Evolutionary conservation across 2,329 filamentous ascomycete species (phyloP), one percentile per base, ranked within the genome.

Genomic region (Talaromyces verruculosus): DNA sequence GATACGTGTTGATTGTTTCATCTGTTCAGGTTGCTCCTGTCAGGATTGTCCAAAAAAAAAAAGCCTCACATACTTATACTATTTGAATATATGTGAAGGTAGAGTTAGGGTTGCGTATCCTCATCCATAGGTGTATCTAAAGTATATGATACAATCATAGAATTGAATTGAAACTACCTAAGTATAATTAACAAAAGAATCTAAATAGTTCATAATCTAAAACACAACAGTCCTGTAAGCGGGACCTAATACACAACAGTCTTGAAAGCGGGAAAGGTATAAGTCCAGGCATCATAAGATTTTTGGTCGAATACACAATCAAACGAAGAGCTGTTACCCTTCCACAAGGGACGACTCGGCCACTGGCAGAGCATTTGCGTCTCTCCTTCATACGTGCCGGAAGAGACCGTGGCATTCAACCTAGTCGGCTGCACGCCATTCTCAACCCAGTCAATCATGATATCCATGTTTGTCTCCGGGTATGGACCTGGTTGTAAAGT

Each of bases 371-470:
- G 45, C 47, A 51, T 15, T 17, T 51, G 47, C 2, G 47, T 51
- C 25, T 51, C 47, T 17, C 47, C 47, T 30, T 30, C 8, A 7
- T 30, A 51, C 25, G 13, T 51, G 11, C 47, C 25, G 47, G 47
- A 51, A 51, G 25, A 51, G 5, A 76, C 75, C 0, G 77, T 79
- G 1, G 74, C 81, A 39, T 80, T 79, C 30, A 85, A 68, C 0
- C 71, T 78, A 5, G 72, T 74, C 0, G 83, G 82, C 10, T 75
- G 76, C 4, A 76, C 71, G 5, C 77, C 81, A 6, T 81, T 77
- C 72, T 85, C 83, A 1, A 83, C 83, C 83, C 83, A 85, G 47
- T 81, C 74, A 53, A 86, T 80, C 59, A 84, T 71, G 1, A 73
- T 74, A 66, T 77, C 76, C 53, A 83, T 70, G 60, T 80, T 83